Conservation (phyloP, 306 rosid species). For the Trifolium pratense region DNA sequence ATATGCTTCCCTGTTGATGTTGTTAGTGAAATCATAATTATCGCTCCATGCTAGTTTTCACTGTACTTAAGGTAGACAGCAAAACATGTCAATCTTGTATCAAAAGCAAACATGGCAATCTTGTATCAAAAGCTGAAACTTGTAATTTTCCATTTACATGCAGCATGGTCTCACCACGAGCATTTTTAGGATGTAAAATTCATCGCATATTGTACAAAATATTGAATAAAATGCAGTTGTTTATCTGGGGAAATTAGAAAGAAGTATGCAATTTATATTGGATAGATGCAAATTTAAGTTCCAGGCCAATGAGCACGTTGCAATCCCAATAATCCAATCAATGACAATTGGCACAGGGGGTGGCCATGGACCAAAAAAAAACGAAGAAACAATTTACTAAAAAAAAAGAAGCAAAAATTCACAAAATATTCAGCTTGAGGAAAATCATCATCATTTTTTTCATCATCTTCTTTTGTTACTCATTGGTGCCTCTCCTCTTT, state of each 20-base stretch:
- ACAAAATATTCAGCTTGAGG: too few relatives aligned
- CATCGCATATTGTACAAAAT: slow-evolving; percentile 69
- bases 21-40: slow-evolving; percentile 71
- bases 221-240: slow-evolving; percentile 44
- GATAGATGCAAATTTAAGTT: slow-evolving; percentile 10
- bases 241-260: slow-evolving; percentile 41
- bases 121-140: slow-evolving; percentile 49
- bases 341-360: too few relatives aligned
- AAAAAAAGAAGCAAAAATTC: too few relatives aligned
- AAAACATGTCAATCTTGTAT: slow-evolving; percentile 46
- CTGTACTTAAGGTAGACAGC: slow-evolving; percentile 70
- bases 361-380: too few relatives aligned
- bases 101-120: slow-evolving; percentile 44
- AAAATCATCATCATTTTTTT: too few relatives aligned
- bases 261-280: slow-evolving; percentile 41
- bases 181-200: slow-evolving; percentile 60
- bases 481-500: too few relatives aligned
- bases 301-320: slow-evolving; percentile 30
- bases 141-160: slow-evolving; percentile 85
- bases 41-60: slow-evolving; percentile 79
- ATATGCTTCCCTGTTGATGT: slow-evolving; percentile 78
- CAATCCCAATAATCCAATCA: slow-evolving; percentile 8
- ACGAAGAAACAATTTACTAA: too few relatives aligned
- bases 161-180: slow-evolving; percentile 55
- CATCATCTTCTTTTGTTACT: too few relatives aligned